These are phyloP conservation scores for Lachancea dasiensis DNA, from an alignment of 805 yeast species.

Conservation along the genomic window DNA sequence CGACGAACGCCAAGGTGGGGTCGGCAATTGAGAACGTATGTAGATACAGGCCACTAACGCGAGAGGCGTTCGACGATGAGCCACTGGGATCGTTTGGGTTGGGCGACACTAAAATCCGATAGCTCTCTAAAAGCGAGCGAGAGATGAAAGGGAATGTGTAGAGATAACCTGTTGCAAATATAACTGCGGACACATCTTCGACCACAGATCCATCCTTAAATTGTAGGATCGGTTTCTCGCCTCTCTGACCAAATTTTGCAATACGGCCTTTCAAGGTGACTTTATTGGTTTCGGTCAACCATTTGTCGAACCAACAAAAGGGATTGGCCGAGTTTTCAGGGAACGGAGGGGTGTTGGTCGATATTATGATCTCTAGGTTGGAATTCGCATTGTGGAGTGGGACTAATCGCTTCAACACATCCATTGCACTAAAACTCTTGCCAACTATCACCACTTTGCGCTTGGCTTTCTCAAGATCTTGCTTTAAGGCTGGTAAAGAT, in stretches of 20 bases:
- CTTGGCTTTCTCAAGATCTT: slow-evolving; percentile 8
- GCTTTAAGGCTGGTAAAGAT: slow-evolving; percentile 24
- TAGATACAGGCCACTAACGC: slow-evolving; percentile 39
- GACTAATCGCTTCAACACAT: slow-evolving; percentile 37
- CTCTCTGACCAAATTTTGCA: slow-evolving; percentile 20
- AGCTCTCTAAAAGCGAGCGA: slow-evolving; percentile 10
- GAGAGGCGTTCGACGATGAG: slow-evolving; percentile 18
- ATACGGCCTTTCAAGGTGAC: slow-evolving; percentile 30
- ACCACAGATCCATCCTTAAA: slow-evolving; percentile 31
- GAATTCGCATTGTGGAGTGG: slow-evolving; percentile 21
- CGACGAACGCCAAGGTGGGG: slow-evolving; percentile 42
- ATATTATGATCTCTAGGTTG: slow-evolving; percentile 42
- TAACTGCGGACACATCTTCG: slow-evolving; percentile 34
- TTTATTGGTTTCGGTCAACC: slow-evolving; percentile 30
- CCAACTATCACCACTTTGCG: slow-evolving; percentile 35
- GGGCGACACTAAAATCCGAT: slow-evolving; percentile 15
- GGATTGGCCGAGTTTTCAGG: slow-evolving; percentile 40
- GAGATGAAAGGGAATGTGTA: slow-evolving; percentile 18
- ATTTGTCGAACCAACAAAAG: slow-evolving; percentile 35
- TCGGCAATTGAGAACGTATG: slow-evolving; percentile 43
- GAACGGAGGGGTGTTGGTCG: slow-evolving; percentile 51
- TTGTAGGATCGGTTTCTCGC: slow-evolving; percentile 17
- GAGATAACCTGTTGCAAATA: slow-evolving; percentile 46
- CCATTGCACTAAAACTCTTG: slow-evolving; percentile 36
- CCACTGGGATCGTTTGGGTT: slow-evolving; percentile 13